These are phyloP conservation scores for Alternaria triticimaculans DNA, from an alignment of 2,329 filamentous ascomycete species.

Conservation along the genomic window DNA sequence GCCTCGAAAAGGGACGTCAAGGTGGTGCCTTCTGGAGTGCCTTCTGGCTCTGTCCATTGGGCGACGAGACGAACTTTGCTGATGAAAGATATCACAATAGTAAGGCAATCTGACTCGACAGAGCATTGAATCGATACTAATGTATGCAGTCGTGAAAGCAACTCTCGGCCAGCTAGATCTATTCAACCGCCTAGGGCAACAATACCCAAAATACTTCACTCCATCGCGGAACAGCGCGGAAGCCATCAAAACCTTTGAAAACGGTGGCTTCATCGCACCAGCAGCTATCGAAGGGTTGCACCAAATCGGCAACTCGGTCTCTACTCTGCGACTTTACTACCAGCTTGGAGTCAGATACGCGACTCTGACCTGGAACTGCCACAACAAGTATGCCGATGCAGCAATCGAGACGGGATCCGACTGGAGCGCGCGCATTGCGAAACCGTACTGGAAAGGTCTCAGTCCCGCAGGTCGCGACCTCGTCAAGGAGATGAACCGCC, in stretches of 20 bases:
- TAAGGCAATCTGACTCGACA: slow-evolving; percentile 48
- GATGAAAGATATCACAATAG: slow-evolving; percentile 73
- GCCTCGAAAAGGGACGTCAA: slow-evolving; percentile 72
- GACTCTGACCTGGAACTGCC: slow-evolving; percentile 91
- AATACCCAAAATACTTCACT: slow-evolving; percentile 75
- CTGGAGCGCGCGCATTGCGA: slow-evolving; percentile 49
- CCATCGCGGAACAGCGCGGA: slow-evolving; percentile 64
- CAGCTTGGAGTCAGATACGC: slow-evolving; percentile 83
- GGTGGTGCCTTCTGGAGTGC: slow-evolving; percentile 96
- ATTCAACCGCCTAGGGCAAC: slow-evolving; percentile 66
- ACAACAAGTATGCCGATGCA: slow-evolving; percentile 87
- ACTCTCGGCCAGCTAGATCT: slow-evolving; percentile 80
- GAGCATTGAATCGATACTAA: slow-evolving; percentile 7
- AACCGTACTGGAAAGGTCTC: slow-evolving; percentile 73
- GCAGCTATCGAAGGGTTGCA: slow-evolving; percentile 70
- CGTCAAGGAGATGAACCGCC: slow-evolving; percentile 87
- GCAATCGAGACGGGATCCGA: slow-evolving; percentile 66
- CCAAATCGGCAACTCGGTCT: slow-evolving; percentile 85
- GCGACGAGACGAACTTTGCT: slow-evolving; percentile 74
- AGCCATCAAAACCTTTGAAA: slow-evolving; percentile 62
- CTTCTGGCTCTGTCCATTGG: slow-evolving; percentile 73
- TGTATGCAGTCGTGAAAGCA: slow-evolving; percentile 62
- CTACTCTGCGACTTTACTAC: slow-evolving; percentile 78
- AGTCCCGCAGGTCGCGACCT: slow-evolving; percentile 72
- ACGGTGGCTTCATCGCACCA: slow-evolving; percentile 45